Evolutionary conservation across 192 early-diverging fungal genomes (phyloP), one percentile per base, ranked within the genome.

Genomic region (Coemansia sp.): DNA sequence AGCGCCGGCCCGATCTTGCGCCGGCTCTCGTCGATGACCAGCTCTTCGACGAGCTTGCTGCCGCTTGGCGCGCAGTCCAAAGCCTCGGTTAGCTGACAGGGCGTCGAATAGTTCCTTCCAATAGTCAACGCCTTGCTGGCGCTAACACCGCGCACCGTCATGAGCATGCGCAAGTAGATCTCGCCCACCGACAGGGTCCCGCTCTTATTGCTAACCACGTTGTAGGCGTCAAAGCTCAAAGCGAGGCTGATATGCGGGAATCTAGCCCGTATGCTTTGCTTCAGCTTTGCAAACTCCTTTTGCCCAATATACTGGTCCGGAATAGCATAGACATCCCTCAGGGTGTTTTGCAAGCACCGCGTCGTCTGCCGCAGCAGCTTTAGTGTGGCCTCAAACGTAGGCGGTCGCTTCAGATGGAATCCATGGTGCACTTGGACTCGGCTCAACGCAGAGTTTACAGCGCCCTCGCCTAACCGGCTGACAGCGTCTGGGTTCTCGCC

Each of bases 61-160:
- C 15, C 55, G 1, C 70, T 78, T 3, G 64, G 32, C 17, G 70
- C 72, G 3, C 64, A 60, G 8, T 62, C 42, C 57, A 85, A 63
- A 0, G 77, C 83, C 41, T 69, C 40, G 12, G 88, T 65, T 19
- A 92, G 65, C 33, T 54, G 62, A 4, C 8, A 17, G 3, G 88
- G 86, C 1, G 95, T 97, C 11, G 82, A 84, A 62, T 88, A 97
- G 18, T 52, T 74, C 26, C 68, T 67, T 1, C 80, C 84, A 34
- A 99, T 81, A n/a, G 87, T 79, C 26, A 78, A 40, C 0, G 95
- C 97, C 70, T 95, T 95, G 62, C 98, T 94, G 0, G 73, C 81
- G 58, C 88, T 90, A 18, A 98, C 67, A 19, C 95, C 95, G 40
- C 85, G 83, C 42, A 95, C 70, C 1, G 87, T 86, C 89, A 93